Base-by-base conservation (phyloP, 345 rosid genomes). In the Alliaria petiolata region DNA sequence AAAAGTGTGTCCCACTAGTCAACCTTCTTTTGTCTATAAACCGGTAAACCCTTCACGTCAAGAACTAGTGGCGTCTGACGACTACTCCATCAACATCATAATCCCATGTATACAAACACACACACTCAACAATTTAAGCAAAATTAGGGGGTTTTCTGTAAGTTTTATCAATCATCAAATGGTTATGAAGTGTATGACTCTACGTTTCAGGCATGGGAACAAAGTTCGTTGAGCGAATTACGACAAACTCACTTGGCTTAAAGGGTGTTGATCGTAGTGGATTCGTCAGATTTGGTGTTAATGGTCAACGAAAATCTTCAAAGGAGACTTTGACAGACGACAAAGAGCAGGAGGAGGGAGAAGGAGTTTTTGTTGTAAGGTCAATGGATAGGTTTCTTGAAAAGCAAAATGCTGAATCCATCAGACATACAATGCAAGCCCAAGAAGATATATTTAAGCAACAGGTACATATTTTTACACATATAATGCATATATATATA, bases 161-260 rank as follows among this genome's bases (percentile, higher is more conserved):
- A n/a, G n/a, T n/a, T n/a, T 44, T 36, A 53, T 52, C 65, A 56
- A 44, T 43, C 51, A 36, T 28, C 30, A 49, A 28, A 64, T 81
- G 59, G 40, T 28, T n/a, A 54, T 68, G 55, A 55, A 22, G 56
- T n/a, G 39, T n/a, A n/a, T 49, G 49, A 55, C 9, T 62, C 35
- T 14, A 55, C 59, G 44, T 81, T 83, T 83, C 91, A 82, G 97
- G 89, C 57, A 92, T 92, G 97, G 97, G 89, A 83, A 84, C 90
- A 81, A 36, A 81, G 75, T 78, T 84, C 76, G 85, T 71, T 54
- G 73, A 83, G 63, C 78, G 74, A 69, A 70, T 79, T 77, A 64
- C 76, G 67, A 77, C 46, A 54, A 76, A 83, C 59, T 26, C 51
- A 28, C 30, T 59, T 31, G 76, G 72, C 19, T 62, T 71, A 59